A percentile compares a stretch with the other conserved stretches of the same genome.
Conservation (phyloP, 495 filamentous ascomycete species). For the Podospora fimiseda region DNA sequence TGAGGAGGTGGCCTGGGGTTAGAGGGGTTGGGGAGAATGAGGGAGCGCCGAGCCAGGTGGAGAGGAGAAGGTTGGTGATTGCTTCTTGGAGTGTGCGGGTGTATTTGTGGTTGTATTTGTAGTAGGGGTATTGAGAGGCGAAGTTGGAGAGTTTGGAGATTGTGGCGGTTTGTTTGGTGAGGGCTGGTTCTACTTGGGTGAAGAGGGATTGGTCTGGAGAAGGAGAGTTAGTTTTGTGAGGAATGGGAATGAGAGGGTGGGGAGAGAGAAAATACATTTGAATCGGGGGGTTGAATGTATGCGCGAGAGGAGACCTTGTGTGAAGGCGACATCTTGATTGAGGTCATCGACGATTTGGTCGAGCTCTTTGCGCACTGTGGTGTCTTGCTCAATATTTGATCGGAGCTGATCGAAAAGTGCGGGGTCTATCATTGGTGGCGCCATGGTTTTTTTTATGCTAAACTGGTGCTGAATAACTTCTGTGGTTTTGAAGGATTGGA, state of each 20-base stretch:
- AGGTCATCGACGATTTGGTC: constrained; percentile 72
- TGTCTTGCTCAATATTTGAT: constrained; percentile 82
- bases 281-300: constrained; percentile 79
- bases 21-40: constrained; percentile 33
- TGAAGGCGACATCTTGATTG: constrained; percentile 56
- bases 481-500: too few species aligned
- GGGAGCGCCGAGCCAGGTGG: constrained; percentile 68
- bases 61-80: constrained; percentile 64
- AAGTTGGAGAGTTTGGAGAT: constrained; percentile 58
- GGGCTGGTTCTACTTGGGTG: constrained; percentile 46
- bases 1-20: constrained; percentile 60
- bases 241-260: neutral
- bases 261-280: constrained; percentile 53
- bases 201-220: constrained; percentile 34
- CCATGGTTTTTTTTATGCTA: constrained; percentile 20
- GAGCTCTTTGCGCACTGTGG: constrained; percentile 71
- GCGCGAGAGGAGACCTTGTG: constrained; percentile 74
- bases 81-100: constrained; percentile 76
- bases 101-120: constrained; percentile 92
- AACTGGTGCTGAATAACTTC: too few species aligned
- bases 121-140: constrained; percentile 83
- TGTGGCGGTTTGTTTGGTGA: constrained; percentile 50
- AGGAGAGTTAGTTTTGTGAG: neutral
- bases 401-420: constrained; percentile 85
- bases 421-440: constrained; percentile 58